Percentiles rank a stretch among this genome's conserved stretches.
phyloP scores from a whole-genome alignment of 1,284 basidiomycete species.

The Microbotryum lychnidis-dioicae region DNA sequence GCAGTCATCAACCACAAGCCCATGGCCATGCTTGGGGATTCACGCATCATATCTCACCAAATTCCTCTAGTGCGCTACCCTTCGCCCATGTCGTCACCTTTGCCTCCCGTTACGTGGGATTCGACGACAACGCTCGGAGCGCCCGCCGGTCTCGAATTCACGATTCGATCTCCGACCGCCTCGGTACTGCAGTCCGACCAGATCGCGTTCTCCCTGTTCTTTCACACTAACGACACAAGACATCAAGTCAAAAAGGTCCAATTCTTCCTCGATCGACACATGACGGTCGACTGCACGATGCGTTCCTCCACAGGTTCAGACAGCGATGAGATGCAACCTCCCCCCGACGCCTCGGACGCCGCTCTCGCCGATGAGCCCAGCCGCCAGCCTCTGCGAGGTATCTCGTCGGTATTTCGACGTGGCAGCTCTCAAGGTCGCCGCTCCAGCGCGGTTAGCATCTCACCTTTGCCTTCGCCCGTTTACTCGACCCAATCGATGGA shows the following conservation, averaged over 20 bases:
- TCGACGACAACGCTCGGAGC: not conserved
- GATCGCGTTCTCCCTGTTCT: slow-evolving; percentile 12
- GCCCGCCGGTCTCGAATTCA: slow-evolving; percentile 13
- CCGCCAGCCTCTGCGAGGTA: not conserved
- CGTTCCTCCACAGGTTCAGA: slow-evolving; percentile 9
- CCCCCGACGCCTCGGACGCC: not conserved
- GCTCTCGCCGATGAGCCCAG: not conserved
- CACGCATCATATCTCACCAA: slow-evolving; percentile 6
- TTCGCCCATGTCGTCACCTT: not conserved
- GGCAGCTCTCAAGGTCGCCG: not conserved
- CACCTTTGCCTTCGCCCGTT: not conserved
- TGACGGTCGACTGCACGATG: slow-evolving; percentile 14
- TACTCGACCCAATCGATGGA: not conserved
- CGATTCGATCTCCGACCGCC: slow-evolving; percentile 7
- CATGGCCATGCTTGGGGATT: no score
- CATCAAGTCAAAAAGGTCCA: slow-evolving; percentile 14
- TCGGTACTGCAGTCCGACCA: slow-evolving; percentile 18
- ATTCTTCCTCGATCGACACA: slow-evolving; percentile 15
- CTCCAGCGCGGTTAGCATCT: not conserved
- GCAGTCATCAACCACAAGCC: slow-evolving; percentile 21
- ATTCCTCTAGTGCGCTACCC: slow-evolving; percentile 14
- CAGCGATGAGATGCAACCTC: slow-evolving; percentile 3
- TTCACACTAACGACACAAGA: slow-evolving; percentile 3
- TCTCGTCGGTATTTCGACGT: not conserved
- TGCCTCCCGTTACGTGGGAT: not conserved